These are phyloP conservation scores for Apophysomyces elegans DNA, from an alignment of 371 early-diverging fungal species.

Conservation along the genomic window DNA sequence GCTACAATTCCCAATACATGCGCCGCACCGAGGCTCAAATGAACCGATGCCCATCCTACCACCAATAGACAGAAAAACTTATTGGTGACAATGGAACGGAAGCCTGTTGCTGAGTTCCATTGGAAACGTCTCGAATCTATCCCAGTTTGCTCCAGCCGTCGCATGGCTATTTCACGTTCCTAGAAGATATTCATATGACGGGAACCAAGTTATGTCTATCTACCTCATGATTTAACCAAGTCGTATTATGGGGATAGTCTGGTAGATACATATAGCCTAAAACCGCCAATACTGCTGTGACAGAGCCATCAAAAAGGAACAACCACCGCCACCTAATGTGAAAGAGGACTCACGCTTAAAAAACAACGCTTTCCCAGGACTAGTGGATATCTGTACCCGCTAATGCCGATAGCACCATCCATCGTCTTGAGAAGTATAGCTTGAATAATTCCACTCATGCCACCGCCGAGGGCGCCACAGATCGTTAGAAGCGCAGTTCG, in stretches of 20 bases:
- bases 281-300: conserved; percentile 19
- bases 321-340: conserved; percentile 24
- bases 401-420: conserved; percentile 48
- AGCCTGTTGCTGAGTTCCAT: conserved; percentile 3
- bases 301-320: conserved; percentile 22
- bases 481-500: conserved; percentile 43
- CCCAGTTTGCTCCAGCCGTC: conserved; percentile 20
- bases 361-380: background rate
- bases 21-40: conserved; percentile 39
- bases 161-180: conserved; percentile 35
- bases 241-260: conserved; percentile 23
- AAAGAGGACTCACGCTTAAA: background rate
- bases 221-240: conserved; percentile 25
- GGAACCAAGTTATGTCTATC: no score
- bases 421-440: conserved; percentile 49
- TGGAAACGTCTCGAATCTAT: conserved; percentile 7
- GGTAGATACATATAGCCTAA: conserved; percentile 23
- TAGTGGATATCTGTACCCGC: conserved; percentile 36
- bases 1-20: conserved; percentile 50
- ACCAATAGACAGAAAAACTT: conserved; percentile 45
- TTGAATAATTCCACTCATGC: conserved; percentile 49
- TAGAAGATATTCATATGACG: background rate
- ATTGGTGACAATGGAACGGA: conserved; percentile 20
- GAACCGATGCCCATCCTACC: conserved; percentile 43
- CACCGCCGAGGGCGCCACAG: conserved; percentile 46